Base-by-base conservation (phyloP, 208 protist genomes). In the Leishmania aethiopica region DNA sequence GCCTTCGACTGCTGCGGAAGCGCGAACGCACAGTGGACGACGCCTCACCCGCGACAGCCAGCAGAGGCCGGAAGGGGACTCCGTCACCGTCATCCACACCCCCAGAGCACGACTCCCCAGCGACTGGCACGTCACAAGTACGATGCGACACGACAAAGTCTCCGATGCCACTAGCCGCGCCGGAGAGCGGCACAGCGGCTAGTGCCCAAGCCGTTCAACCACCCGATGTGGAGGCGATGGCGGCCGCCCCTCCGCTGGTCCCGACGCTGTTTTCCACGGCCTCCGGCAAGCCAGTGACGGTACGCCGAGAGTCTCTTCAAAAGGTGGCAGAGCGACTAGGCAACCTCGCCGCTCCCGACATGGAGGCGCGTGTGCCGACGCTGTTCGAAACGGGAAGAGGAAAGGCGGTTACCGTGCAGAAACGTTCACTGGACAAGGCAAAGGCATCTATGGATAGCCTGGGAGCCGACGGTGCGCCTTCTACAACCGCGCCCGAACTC, bases 1-100 rank as follows among this genome's bases (percentile, higher is more conserved):
- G 93, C 51, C 80, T 88, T 22, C 88, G 82, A 53, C 79, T 89
- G 17, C 78, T 96, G 59, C 84, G 80, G 59, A 91, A 91, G 62
- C 78, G 88, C 22, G 78, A 85, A 3, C 69, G 78, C 47, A 35
- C 77, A 1, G 71, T 49, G 0, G 72, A 67, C n/a, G 45, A 53
- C 3, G 45, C 6, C 19, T 42, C 15, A 5, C 11, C 66, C 28
- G 40, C 42, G 40, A 57, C 45, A 76, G 70, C 5, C 35, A 53
- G 73, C 11, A 62, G 10, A 28, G n/a, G 25, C 11, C 51, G 7
- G 57, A 47, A 19, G n/a, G n/a, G 25, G 35, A 7, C 35, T 40
- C 53, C 25, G 47, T n/a, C 73, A 40, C 53, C 49, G 57, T 55
- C 69, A 25, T 64, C 69, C 11, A 55, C 49, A 28, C 17, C 53